A percentile compares a stretch with the other conserved stretches of the same genome.
phyloP scores from a whole-genome alignment of 1,284 basidiomycete genomes.

The Hypsizygus ulmarius region DNA sequence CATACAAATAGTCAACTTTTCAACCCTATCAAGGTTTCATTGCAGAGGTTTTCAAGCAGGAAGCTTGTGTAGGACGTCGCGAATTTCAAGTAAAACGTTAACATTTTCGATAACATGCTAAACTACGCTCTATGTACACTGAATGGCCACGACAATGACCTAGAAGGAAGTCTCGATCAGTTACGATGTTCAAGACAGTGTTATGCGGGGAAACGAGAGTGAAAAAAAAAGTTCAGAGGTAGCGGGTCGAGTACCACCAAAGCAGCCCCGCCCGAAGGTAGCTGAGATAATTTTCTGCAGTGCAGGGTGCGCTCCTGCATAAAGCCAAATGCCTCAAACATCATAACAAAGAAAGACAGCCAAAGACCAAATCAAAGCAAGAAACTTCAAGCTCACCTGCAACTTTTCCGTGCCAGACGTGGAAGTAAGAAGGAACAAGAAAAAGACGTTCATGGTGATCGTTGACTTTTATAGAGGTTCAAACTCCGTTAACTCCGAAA shows the following conservation, averaged over 20 bases:
- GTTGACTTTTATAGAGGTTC: slow-evolving; percentile 19
- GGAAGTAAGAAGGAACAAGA: background rate
- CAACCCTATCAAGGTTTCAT: too few species aligned
- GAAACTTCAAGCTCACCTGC: slow-evolving; percentile 13
- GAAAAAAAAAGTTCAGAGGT: slow-evolving; percentile 38
- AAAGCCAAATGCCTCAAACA: slow-evolving; percentile 95
- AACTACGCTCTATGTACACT: too few species aligned
- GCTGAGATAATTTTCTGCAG: slow-evolving; percentile 52
- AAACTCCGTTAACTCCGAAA: slow-evolving; percentile 31
- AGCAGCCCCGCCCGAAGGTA: slow-evolving; percentile 48
- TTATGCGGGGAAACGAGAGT: too few species aligned
- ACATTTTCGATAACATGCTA: too few species aligned
- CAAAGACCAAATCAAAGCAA: slow-evolving; percentile 8
- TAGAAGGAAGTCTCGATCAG: background rate
- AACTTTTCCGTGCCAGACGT: too few species aligned
- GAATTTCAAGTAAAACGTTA: too few species aligned
- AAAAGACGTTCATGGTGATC: slow-evolving; percentile 1
- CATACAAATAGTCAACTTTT: too few species aligned
- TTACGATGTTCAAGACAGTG: background rate
- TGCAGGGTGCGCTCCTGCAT: slow-evolving; percentile 55
- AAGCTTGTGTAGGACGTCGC: too few species aligned
- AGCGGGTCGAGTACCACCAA: slow-evolving; percentile 40
- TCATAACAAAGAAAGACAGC: slow-evolving; percentile 41
- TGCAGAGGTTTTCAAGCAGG: too few species aligned
- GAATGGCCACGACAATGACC: background rate